Evolutionary conservation across 805 yeast species (phyloP), one percentile per base, ranked within the genome.

Genomic region (Cephaloascus albidus): DNA sequence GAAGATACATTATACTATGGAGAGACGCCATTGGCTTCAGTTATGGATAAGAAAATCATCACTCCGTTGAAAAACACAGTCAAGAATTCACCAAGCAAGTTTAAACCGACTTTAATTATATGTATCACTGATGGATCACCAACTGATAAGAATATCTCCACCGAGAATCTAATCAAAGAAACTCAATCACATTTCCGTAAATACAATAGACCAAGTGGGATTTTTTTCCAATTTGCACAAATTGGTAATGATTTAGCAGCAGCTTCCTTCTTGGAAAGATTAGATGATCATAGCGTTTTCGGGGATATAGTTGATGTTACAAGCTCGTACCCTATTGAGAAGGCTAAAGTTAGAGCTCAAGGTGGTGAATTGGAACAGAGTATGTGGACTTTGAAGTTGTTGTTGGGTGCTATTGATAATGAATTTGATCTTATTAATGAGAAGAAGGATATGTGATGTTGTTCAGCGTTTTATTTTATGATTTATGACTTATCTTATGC

Each of bases 201-300:
- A 6, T 8, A 31, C 33, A 8, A n/a, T 31, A 31, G 18, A 31
- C 33, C 33, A 6, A n/a, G 8, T 16, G 33, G 33, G 6, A 15
- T 31, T 31, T 31, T 31, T 16, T 31, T 31, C 16, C 33, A 31
- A 31, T 10, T 31, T 31, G 33, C 33, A n/a, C 33, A 31, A 31
- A 31, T 31, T 8, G 33, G 33, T 10, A 31, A 31, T n/a, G 33
- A 31, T 31, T n/a, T 31, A 6, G 33, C 33, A 6, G 33, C 33
- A n/a, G 16, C 33, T 8, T 14, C 15, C 16, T 31, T 31, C 16
- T 31, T 31, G 18, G n/a, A n/a, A n/a, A n/a, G n/a, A n/a, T n/a
- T n/a, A n/a, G n/a, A n/a, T n/a, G n/a, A n/a, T n/a, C n/a, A n/a
- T n/a, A n/a, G n/a, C n/a, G n/a, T n/a, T n/a, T n/a, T n/a, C n/a